These are phyloP conservation scores for Podaxis sp. DNA, from an alignment of 768 basidiomycete species.

Conservation along the genomic window DNA sequence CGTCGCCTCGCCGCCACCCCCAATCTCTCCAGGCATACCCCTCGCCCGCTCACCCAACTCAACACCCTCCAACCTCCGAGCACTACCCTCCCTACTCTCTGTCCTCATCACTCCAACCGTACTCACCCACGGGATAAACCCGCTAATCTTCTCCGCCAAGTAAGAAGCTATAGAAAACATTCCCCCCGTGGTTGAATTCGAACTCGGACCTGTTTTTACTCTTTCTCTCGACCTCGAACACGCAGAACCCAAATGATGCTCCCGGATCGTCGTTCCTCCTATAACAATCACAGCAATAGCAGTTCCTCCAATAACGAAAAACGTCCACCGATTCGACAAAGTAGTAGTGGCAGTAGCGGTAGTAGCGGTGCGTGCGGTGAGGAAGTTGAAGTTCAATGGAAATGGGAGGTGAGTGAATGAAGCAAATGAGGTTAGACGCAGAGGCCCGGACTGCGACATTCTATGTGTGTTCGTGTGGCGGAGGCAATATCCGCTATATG, in stretches of 20 bases:
- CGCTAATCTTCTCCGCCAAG: slow-evolving; percentile 6
- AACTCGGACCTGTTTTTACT: background rate
- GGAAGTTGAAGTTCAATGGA: background rate
- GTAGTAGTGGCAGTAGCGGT: background rate
- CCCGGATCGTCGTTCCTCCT: slow-evolving; percentile 1
- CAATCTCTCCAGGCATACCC: background rate
- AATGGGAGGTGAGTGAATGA: background rate
- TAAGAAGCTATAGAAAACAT: background rate
- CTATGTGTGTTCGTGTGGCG: background rate
- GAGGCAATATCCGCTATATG: background rate
- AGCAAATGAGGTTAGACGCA: background rate
- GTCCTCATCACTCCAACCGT: background rate
- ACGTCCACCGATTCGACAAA: slow-evolving; percentile 1
- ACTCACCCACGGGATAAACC: background rate
- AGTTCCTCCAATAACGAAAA: slow-evolving; percentile 6
- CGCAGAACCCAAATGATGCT: background rate
- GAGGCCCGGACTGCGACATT: background rate
- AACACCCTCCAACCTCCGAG: background rate
- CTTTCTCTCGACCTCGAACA: background rate
- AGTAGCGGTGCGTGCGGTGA: background rate
- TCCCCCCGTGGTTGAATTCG: background rate
- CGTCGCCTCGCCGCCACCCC: background rate
- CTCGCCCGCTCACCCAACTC: background rate
- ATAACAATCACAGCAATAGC: slow-evolving; percentile 5
- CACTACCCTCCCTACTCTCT: background rate